These are phyloP conservation scores for Diaporthe citri DNA, from an alignment of 2,329 filamentous ascomycete species.

Conservation along the genomic window DNA sequence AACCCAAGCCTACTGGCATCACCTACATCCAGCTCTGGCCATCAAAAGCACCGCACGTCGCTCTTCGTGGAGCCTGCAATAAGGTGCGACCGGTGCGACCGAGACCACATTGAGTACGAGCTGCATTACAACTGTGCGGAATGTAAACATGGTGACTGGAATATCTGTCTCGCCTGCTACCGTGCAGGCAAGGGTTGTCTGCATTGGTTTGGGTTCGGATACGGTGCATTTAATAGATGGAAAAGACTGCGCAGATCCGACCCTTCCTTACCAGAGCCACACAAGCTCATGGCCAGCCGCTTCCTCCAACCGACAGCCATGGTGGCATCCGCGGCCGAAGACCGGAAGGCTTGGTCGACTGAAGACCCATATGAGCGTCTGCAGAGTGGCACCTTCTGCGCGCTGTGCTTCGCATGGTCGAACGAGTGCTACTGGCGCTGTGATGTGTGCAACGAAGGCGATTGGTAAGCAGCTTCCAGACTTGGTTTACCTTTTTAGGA, in stretches of 20 bases:
- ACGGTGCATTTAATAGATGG: slow-evolving; percentile 77
- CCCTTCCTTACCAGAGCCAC: slow-evolving; percentile 61
- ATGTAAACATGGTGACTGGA: slow-evolving; percentile 79
- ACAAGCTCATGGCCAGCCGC: slow-evolving; percentile 70
- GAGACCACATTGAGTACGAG: slow-evolving; percentile 82
- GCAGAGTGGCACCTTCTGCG: slow-evolving; percentile 87
- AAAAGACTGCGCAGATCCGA: slow-evolving; percentile 62
- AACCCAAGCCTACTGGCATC: slow-evolving; percentile 26
- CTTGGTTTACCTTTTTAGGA: no score
- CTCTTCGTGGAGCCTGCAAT: slow-evolving; percentile 79
- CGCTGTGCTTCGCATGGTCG: slow-evolving; percentile 77
- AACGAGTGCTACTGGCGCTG: slow-evolving; percentile 94
- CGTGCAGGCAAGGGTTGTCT: slow-evolving; percentile 80
- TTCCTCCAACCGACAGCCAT: slow-evolving; percentile 63
- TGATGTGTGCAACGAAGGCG: slow-evolving; percentile 86
- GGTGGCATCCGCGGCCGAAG: slow-evolving; percentile 65
- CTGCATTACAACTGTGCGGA: slow-evolving; percentile 85
- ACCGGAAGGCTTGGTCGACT: slow-evolving; percentile 69
- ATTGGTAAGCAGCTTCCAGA: slow-evolving; percentile 63
- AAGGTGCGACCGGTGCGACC: slow-evolving; percentile 78
- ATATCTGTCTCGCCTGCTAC: slow-evolving; percentile 87
- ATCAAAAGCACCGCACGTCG: slow-evolving; percentile 59
- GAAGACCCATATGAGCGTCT: slow-evolving; percentile 77
- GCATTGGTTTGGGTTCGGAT: slow-evolving; percentile 90
- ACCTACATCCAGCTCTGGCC: slow-evolving; percentile 46